phyloP scores from a whole-genome alignment of 768 basidiomycete species.

The Boletellus ananiceps region DNA sequence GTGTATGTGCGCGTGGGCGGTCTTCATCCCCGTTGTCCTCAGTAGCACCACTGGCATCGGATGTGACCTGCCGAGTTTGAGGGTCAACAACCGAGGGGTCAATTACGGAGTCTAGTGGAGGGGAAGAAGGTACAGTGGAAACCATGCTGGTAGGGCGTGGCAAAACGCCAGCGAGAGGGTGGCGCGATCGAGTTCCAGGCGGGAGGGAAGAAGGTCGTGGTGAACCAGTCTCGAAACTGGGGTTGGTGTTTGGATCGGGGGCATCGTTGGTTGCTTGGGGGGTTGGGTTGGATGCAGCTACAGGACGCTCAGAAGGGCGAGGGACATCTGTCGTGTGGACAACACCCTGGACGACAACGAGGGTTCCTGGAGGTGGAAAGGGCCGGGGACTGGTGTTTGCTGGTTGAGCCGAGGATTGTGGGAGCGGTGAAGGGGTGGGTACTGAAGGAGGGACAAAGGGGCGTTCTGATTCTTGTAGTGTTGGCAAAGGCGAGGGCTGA shows the following conservation, averaged over 20 bases:
- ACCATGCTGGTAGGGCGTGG: constrained; percentile 35
- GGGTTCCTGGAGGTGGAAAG: constrained; percentile 71
- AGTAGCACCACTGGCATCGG: not conserved
- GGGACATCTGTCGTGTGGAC: constrained; percentile 73
- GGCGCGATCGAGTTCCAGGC: constrained; percentile 30
- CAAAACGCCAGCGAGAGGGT: constrained; percentile 36
- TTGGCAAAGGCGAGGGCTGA: constrained; percentile 10
- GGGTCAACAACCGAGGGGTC: constrained; percentile 3
- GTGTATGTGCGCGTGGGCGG: constrained; percentile 12
- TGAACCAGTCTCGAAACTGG: constrained; percentile 3
- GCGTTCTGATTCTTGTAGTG: constrained; percentile 10
- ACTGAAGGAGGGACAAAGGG: constrained; percentile 10
- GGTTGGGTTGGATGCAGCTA: constrained; percentile 10
- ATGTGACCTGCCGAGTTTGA: constrained; percentile 1
- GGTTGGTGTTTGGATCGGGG: constrained; percentile 4
- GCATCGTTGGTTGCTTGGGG: constrained; percentile 3
- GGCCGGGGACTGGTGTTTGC: constrained; percentile 31
- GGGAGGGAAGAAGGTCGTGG: constrained; percentile 23
- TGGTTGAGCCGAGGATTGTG: constrained; percentile 23
- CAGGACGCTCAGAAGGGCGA: constrained; percentile 27
- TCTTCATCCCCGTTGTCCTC: constrained; percentile 18
- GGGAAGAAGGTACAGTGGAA: constrained; percentile 13
- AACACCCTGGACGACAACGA: constrained; percentile 81
- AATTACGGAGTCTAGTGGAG: constrained; percentile 5
- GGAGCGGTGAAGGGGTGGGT: constrained; percentile 12